phyloP scores from a whole-genome alignment of 176 grass and related monocot species.

The Cenchrus purpureus region DNA sequence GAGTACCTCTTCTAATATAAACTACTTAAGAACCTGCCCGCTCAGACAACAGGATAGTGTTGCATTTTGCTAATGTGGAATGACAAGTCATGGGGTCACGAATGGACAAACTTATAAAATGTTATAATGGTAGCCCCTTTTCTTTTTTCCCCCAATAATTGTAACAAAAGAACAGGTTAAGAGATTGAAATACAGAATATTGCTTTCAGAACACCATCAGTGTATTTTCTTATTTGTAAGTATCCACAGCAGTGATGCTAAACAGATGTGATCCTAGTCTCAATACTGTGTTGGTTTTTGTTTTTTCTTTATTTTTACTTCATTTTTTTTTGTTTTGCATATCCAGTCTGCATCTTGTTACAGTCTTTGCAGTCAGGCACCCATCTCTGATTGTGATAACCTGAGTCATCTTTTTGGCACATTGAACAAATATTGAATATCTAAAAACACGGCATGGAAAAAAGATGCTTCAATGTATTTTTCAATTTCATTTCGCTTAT shows the following conservation, averaged over 20 bases:
- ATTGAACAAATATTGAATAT: neutral
- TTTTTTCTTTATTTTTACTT: neutral
- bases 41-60: neutral
- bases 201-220: neutral
- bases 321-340: neutral
- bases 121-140: too few relatives aligned
- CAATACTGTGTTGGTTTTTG: neutral
- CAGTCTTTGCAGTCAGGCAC: neutral
- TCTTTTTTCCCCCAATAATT: too few relatives aligned
- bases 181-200: neutral
- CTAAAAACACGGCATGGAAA: neutral
- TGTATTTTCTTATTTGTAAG: constrained; percentile 3
- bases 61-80: neutral
- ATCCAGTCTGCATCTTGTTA: neutral
- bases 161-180: neutral
- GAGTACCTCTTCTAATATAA: neutral
- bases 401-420: neutral
- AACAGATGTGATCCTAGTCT: neutral
- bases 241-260: neutral
- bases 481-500: neutral
- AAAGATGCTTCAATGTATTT: neutral
- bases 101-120: neutral
- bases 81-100: neutral
- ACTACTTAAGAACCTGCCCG: neutral
- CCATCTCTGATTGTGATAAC: neutral